Evolutionary conservation across 2,329 filamentous ascomycete species (phyloP), one percentile per base, ranked within the genome.

Genomic region (Aspergillus sp.): DNA sequence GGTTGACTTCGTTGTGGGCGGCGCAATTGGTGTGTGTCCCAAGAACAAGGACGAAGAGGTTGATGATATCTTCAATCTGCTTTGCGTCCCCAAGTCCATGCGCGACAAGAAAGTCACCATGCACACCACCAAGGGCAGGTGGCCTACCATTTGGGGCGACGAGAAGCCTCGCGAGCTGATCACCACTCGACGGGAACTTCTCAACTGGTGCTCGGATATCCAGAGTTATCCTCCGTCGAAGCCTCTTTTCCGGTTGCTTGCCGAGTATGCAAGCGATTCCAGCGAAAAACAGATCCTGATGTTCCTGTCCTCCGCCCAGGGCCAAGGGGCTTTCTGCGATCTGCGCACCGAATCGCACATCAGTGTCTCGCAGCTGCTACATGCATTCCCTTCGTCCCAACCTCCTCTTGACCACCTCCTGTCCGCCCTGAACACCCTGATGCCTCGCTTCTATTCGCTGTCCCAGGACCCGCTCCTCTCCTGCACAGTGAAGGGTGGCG

Each of bases 121-220:
- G 46, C 79, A 78, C 57, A 96, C 91, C 0, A 76, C 72, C 22
- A 75, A 71, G 39, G 89, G 89, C 20, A 75, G 91, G 30, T 98
- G 89, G 89, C 91, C 91, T 3, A 98, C 91, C 1, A 93, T 98
- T 30, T 98, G 91, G 91, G 91, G 89, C 26, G 85, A 93, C 2
- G 89, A 96, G 13, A 64, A 83, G 58, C 63, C 88, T 5, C 77
- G 91, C 35, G 80, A 91, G 55, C 68, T 98, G n/a, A 69, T 88
- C 35, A 94, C 89, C 3, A 96, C 88, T 0, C 78, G 89, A 29
- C 75, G 89, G 30, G 89, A 93, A 56, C 68, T 98, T n/a, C 68
- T 98, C 34, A 93, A 82, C 7, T 98, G 91, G 91, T 95, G 88
- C 56, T 80, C 82, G 15, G 91, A 98, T 57, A 77, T 96, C 41